Conservation (phyloP, 345 rosid genomes). For the Gossypium turneri region DNA sequence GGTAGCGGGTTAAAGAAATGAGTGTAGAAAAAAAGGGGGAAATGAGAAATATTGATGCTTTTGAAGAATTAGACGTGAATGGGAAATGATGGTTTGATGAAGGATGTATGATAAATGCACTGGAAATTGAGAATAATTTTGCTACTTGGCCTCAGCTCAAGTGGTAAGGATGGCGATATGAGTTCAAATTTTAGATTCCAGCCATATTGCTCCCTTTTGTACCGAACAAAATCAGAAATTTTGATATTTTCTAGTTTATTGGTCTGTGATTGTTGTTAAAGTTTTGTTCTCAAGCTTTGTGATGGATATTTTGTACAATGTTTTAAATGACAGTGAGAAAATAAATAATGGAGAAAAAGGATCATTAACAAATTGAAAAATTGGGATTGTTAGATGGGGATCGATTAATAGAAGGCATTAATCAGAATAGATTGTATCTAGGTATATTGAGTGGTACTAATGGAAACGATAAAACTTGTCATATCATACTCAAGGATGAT, state of each 20-base stretch:
- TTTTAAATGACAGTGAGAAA: neutral
- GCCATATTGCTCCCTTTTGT: neutral
- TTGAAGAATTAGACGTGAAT: constrained; percentile 2
- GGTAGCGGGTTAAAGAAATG: neutral
- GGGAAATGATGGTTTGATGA: neutral
- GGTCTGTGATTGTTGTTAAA: neutral
- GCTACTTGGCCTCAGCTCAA: neutral
- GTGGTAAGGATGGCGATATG: neutral
- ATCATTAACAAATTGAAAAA: neutral
- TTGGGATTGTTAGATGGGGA: neutral
- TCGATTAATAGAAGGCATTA: neutral
- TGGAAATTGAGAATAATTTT: neutral
- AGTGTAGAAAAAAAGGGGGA: neutral
- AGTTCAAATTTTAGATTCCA: neutral
- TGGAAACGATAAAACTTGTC: neutral
- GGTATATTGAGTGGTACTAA: neutral
- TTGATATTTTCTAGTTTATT: neutral
- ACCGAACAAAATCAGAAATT: neutral
- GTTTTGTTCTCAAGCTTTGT: neutral
- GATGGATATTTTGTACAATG: neutral
- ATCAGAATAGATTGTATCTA: neutral
- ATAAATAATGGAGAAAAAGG: neutral
- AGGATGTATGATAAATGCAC: neutral
- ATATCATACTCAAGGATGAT: too few relatives aligned
- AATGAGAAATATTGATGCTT: neutral